These are phyloP conservation scores for Avena eriantha DNA, from an alignment of 176 grass and related monocot genomes.

Conservation along the genomic window DNA sequence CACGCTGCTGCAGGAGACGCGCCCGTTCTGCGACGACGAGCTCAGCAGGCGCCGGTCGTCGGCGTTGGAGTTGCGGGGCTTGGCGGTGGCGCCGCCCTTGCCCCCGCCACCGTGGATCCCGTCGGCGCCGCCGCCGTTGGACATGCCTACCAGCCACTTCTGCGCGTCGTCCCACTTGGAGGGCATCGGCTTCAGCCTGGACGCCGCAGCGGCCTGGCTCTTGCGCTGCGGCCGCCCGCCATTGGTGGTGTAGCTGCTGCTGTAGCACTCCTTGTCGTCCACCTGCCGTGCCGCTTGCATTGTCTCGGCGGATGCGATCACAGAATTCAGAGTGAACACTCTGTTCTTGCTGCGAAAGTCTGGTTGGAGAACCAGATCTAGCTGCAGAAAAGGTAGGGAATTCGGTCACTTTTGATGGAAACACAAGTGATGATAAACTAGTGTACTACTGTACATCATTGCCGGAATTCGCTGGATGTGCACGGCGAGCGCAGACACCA, in stretches of 20 bases:
- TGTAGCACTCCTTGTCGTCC: constrained; percentile 75
- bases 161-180: constrained; percentile 99
- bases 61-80: constrained; percentile 81
- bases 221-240: constrained; percentile 48
- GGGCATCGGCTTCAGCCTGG: constrained; percentile 71
- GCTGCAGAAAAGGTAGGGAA: not conserved
- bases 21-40: constrained; percentile 75
- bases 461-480: not conserved
- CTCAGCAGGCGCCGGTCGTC: constrained; percentile 73
- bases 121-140: constrained; percentile 32
- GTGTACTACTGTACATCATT: too few species aligned
- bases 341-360: not conserved
- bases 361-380: constrained; percentile 7
- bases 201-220: constrained; percentile 38
- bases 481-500: constrained; percentile 13
- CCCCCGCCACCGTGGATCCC: constrained; percentile 37
- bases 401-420: not conserved
- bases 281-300: constrained; percentile 44
- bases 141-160: constrained; percentile 88
- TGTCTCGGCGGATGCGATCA: not conserved
- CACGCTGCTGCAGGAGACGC: constrained; percentile 86
- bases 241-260: constrained; percentile 27
- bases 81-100: not conserved
- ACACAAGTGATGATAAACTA: not conserved
- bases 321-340: not conserved